Percentiles rank a stretch among this genome's conserved stretches.
Conservation (phyloP, 352 stramenopile species). For the Globisporangium middletonii region DNA sequence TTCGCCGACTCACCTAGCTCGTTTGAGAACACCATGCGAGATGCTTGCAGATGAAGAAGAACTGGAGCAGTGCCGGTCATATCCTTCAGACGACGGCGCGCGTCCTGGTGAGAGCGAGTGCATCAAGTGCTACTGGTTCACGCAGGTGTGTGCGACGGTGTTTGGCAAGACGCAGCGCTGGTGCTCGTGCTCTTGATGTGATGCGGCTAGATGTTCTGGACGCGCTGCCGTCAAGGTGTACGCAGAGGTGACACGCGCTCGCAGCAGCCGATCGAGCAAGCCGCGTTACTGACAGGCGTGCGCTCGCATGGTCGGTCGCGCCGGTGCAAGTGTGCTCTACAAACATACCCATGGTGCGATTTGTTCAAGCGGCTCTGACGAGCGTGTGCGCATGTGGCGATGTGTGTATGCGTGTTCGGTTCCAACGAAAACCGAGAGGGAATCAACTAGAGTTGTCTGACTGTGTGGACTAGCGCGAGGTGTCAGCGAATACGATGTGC, state of each 20-base stretch:
- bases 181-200: slow-evolving; percentile 15
- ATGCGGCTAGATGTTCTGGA: slow-evolving; percentile 19
- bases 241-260: slow-evolving; percentile 16
- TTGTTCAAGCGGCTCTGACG: not conserved
- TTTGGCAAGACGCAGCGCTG: slow-evolving; percentile 42
- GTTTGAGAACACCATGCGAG: slow-evolving; percentile 23
- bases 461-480: slow-evolving; percentile 13
- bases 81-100: slow-evolving; percentile 27
- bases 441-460: no score
- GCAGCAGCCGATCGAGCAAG: slow-evolving; percentile 33
- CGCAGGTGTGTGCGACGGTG: slow-evolving; percentile 37
- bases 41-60: slow-evolving; percentile 36
- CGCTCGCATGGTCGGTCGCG: slow-evolving; percentile 36
- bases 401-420: not conserved
- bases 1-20: slow-evolving; percentile 23
- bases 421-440: no score
- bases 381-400: not conserved
- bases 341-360: slow-evolving; percentile 34
- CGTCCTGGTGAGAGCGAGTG: slow-evolving; percentile 26
- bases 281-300: slow-evolving; percentile 40
- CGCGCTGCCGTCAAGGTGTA: slow-evolving; percentile 23
- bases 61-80: slow-evolving; percentile 26
- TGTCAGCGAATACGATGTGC: slow-evolving; percentile 21
- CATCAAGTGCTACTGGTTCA: slow-evolving; percentile 44
- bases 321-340: slow-evolving; percentile 24